phyloP scores from a whole-genome alignment of 2,329 filamentous ascomycete species.

The Neonectria sp. region DNA sequence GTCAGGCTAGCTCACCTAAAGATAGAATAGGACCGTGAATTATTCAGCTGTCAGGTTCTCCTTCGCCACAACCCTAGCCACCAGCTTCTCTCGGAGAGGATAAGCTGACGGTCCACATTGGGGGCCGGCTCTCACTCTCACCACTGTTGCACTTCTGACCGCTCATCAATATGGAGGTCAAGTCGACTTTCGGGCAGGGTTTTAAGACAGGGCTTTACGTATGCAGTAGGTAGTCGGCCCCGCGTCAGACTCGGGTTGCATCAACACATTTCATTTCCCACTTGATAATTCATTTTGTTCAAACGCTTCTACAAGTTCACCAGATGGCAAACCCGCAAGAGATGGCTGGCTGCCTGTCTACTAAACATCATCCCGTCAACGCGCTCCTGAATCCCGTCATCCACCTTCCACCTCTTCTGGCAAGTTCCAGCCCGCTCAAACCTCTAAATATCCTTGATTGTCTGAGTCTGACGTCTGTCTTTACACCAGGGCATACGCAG shows the following conservation, averaged over 20 bases:
- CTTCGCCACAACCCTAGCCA: background rate
- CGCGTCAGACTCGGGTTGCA: background rate
- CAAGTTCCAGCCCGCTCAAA: no score
- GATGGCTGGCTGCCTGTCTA: no score
- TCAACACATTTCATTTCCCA: slow-evolving; percentile 2
- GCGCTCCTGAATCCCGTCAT: no score
- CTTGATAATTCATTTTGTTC: background rate
- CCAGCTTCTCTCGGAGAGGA: background rate
- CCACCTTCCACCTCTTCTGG: no score
- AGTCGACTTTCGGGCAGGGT: no score
- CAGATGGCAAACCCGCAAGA: slow-evolving; percentile 7
- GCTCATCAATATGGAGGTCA: background rate
- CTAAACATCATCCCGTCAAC: no score
- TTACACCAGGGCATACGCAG: slow-evolving; percentile 86
- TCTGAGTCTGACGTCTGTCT: no score
- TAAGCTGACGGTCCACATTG: slow-evolving; percentile 31
- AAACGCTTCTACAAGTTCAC: background rate
- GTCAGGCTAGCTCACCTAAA: background rate
- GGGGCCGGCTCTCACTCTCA: slow-evolving; percentile 1
- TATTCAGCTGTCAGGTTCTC: slow-evolving; percentile 7
- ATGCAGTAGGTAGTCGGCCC: no score
- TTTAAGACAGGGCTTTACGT: background rate
- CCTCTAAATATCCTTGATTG: no score
- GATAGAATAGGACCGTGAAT: background rate
- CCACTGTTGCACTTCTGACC: slow-evolving; percentile 2